These are phyloP conservation scores for Forsythia viridissima DNA, from an alignment of 257 asterid species.

Conservation along the genomic window DNA sequence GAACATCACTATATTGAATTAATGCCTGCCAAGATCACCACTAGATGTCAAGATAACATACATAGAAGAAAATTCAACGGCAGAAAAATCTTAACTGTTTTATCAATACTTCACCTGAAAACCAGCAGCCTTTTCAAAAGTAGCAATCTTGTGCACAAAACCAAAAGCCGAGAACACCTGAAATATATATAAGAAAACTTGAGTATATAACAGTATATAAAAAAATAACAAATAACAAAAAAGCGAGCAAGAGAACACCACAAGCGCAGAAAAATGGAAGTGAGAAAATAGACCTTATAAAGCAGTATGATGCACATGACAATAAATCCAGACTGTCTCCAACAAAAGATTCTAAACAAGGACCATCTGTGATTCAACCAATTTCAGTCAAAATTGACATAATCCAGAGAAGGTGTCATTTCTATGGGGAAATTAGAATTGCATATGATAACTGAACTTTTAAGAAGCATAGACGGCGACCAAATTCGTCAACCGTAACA, in stretches of 20 bases:
- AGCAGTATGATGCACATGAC: constrained; percentile 57
- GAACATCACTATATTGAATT: constrained; percentile 73
- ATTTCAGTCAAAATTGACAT: constrained; percentile 47
- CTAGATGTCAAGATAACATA: constrained; percentile 16
- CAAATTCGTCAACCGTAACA: constrained; percentile 4
- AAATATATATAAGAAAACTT: constrained; percentile 22
- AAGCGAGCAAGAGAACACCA: constrained; percentile 2
- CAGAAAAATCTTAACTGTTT: constrained; percentile 2
- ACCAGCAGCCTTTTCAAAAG: constrained; percentile 89
- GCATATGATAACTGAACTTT: constrained; percentile 19
- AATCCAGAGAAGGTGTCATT: constrained; percentile 29
- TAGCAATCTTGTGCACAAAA: constrained; percentile 84
- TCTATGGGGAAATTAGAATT: constrained; percentile 16
- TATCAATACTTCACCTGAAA: constrained; percentile 58
- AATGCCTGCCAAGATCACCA: constrained; percentile 56
- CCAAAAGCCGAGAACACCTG: constrained; percentile 93
- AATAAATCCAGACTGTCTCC: constrained; percentile 62
- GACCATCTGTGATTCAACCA: constrained; percentile 65
- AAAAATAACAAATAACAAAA: constrained; percentile 10
- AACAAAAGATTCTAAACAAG: constrained; percentile 56
- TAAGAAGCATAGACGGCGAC: constrained; percentile 11
- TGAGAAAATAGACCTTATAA: constrained; percentile 60
- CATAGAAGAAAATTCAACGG: constrained; percentile 9
- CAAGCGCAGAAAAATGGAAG: constrained; percentile 56
- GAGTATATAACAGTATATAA: constrained; percentile 17